Conservation (phyloP, 2,329 filamentous ascomycete genomes). For the Podosphaera aphanis region DNA sequence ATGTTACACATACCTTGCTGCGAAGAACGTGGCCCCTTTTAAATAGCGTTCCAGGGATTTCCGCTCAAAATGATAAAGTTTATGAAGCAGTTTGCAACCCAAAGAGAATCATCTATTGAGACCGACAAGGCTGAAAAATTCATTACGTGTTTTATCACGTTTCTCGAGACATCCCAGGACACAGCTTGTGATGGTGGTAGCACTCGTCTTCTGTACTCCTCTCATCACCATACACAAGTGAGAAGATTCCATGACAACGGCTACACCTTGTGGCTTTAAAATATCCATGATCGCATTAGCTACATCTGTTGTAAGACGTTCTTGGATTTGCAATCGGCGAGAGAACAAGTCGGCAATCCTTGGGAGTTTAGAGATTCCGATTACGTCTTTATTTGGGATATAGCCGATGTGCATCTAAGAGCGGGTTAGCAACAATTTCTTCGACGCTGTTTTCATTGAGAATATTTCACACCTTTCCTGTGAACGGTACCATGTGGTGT, state of each 20-base stretch:
- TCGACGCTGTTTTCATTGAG: not conserved
- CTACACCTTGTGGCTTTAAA: constrained; percentile 79
- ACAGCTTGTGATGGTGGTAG: constrained; percentile 81
- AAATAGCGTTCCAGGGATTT: too few species aligned
- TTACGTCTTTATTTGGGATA: constrained; percentile 74
- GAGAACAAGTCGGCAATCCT: constrained; percentile 95
- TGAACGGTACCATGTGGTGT: constrained; percentile 90
- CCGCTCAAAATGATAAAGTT: too few species aligned
- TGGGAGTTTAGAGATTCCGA: constrained; percentile 86
- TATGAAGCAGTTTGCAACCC: too few species aligned
- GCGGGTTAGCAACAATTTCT: not conserved
- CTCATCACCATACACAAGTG: constrained; percentile 99
- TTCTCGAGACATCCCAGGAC: constrained; percentile 91
- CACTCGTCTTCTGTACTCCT: constrained; percentile 78
- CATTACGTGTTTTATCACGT: constrained; percentile 80
- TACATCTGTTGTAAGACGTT: constrained; percentile 86
- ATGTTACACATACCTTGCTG: too few species aligned
- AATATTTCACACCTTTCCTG: constrained; percentile 48
- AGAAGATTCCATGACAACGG: constrained; percentile 89
- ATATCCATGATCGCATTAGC: constrained; percentile 84
- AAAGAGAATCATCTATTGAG: constrained; percentile 35
- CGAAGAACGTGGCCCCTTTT: too few species aligned
- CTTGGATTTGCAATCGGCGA: constrained; percentile 81
- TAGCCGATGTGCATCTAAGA: constrained; percentile 93
- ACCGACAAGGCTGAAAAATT: constrained; percentile 65